phyloP scores from a whole-genome alignment of 2,329 filamentous ascomycete genomes.

The Thielaviopsis euricoi region DNA sequence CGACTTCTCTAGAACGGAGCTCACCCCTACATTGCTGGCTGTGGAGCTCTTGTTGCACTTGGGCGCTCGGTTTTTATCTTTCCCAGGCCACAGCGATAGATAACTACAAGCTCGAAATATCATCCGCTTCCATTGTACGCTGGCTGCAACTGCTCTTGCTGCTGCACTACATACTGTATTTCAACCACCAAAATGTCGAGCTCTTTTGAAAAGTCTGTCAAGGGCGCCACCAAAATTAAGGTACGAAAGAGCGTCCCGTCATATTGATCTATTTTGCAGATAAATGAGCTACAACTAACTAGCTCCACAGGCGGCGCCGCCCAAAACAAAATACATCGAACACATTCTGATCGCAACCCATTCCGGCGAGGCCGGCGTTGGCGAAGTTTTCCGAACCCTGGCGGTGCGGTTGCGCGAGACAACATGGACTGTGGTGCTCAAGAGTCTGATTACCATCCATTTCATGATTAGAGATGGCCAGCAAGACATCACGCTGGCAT shows the following conservation, averaged over 20 bases:
- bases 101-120: not conserved
- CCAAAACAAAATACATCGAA: slow-evolving; percentile 98
- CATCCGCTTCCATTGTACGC: not conserved
- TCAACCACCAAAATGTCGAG: slow-evolving; percentile 43
- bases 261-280: not conserved
- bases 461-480: slow-evolving; percentile 95
- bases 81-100: not conserved
- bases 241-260: slow-evolving; percentile 25
- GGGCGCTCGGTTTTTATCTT: not conserved
- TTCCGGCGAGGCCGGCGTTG: slow-evolving; percentile 84
- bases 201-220: slow-evolving; percentile 97
- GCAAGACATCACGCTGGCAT: slow-evolving; percentile 71
- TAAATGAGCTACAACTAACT: slow-evolving; percentile 5
- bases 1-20: not conserved
- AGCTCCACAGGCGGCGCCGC: slow-evolving; percentile 42
- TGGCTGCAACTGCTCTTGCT: not conserved
- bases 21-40: not conserved
- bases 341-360: slow-evolving; percentile 93
- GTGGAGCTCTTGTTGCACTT: not conserved
- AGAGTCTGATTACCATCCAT: slow-evolving; percentile 87
- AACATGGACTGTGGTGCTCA: slow-evolving; percentile 99
- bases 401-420: slow-evolving; percentile 82
- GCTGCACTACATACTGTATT: not conserved
- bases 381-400: slow-evolving; percentile 84
- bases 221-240: slow-evolving; percentile 97